Percentiles rank a stretch among this genome's conserved stretches.
phyloP scores from a whole-genome alignment of 805 yeast genomes.

The Sugiyamaella marilandica region DNA sequence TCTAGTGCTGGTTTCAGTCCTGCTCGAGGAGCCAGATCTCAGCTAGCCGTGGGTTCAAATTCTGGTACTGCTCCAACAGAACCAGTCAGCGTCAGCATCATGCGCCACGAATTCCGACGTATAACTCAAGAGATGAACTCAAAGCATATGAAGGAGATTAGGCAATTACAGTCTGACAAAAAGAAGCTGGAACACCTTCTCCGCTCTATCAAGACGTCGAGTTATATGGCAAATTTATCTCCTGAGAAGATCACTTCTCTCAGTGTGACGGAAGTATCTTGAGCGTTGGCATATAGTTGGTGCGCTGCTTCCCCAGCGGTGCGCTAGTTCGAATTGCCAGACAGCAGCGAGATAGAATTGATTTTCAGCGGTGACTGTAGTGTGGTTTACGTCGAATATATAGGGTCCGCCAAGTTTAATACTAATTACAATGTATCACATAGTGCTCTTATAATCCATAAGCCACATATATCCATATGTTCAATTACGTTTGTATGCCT shows the following conservation, averaged over 20 bases:
- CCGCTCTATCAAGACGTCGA: conserved; percentile 23
- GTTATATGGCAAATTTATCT: conserved; percentile 22
- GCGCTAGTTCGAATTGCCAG: too few species aligned
- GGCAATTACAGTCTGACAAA: conserved; percentile 25
- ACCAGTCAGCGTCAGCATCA: conserved; percentile 24
- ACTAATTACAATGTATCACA: too few species aligned
- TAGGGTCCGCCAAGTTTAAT: too few species aligned
- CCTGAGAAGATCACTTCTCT: conserved; percentile 20
- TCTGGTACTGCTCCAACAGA: conserved; percentile 8
- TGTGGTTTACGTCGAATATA: too few species aligned
- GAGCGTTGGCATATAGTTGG: too few species aligned
- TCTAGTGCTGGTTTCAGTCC: not conserved
- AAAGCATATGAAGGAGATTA: conserved; percentile 27
- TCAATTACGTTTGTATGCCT: too few species aligned
- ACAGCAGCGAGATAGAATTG: too few species aligned
- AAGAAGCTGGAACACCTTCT: conserved; percentile 23
- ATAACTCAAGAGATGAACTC: conserved; percentile 29
- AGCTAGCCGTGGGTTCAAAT: not conserved
- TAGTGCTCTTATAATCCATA: too few species aligned
- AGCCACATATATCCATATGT: too few species aligned
- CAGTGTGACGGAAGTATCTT: not conserved
- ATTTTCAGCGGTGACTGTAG: too few species aligned
- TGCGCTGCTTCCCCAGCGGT: too few species aligned
- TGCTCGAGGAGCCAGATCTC: not conserved
- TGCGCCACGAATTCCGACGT: conserved; percentile 33